Conservation (phyloP, 1,139 yeast species). For the Pneumocystis murina region DNA sequence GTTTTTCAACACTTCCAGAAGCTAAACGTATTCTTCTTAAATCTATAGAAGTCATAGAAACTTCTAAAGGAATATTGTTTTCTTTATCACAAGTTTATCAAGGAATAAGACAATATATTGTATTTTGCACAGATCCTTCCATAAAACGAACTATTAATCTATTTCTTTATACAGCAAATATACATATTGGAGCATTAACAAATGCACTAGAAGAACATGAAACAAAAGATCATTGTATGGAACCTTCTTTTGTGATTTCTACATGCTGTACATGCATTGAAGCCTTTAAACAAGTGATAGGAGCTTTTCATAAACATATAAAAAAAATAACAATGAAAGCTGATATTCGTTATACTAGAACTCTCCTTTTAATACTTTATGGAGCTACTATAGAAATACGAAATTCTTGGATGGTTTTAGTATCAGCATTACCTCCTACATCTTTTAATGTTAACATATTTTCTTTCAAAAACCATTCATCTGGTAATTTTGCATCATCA, state of each 20-base stretch:
- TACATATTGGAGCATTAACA: constrained; percentile 44
- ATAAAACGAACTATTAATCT: constrained; percentile 46
- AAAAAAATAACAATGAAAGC: constrained; percentile 37
- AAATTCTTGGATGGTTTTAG: constrained; percentile 50
- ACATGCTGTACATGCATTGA: constrained; percentile 27
- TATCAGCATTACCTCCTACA: constrained; percentile 18
- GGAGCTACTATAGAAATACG: constrained; percentile 64
- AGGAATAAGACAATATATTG: constrained; percentile 49
- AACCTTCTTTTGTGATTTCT: constrained; percentile 25
- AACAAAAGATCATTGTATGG: constrained; percentile 15
- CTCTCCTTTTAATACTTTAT: constrained; percentile 54
- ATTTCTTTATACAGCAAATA: constrained; percentile 39
- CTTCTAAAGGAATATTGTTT: constrained; percentile 26
- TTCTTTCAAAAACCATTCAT: not conserved
- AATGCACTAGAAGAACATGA: constrained; percentile 39
- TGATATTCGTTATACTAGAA: constrained; percentile 56
- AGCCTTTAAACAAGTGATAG: constrained; percentile 38
- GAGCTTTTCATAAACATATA: constrained; percentile 35
- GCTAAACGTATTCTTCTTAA: constrained; percentile 17
- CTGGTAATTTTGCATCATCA: not conserved
- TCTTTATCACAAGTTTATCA: constrained; percentile 54
- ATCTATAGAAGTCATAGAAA: constrained; percentile 20
- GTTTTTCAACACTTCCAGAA: constrained; percentile 57
- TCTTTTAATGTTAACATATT: not conserved
- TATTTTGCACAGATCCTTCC: constrained; percentile 51